These are phyloP conservation scores for Ustilago trichophora DNA, from an alignment of 1,284 basidiomycete genomes.

Conservation along the genomic window DNA sequence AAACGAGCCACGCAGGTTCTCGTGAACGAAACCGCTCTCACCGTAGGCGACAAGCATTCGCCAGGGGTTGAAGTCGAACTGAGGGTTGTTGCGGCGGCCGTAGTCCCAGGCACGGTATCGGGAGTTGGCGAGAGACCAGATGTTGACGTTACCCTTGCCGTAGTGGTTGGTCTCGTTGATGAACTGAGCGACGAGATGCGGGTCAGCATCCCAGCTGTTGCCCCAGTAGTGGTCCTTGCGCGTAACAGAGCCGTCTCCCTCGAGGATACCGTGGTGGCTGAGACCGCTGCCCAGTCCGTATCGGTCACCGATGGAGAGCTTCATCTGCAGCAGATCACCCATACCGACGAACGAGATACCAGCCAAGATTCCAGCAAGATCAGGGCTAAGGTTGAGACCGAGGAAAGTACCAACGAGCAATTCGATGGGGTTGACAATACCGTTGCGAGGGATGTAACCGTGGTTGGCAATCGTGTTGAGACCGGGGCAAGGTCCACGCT, in stretches of 20 bases:
- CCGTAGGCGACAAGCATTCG: constrained; percentile 35
- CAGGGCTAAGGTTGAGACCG: constrained; percentile 57
- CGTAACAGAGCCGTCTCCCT: constrained; percentile 38
- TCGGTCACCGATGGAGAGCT: constrained; percentile 39
- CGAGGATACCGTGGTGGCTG: constrained; percentile 28
- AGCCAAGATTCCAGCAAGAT: constrained; percentile 56
- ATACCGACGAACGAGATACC: constrained; percentile 57
- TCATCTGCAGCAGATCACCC: constrained; percentile 52
- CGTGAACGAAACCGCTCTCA: constrained; percentile 36
- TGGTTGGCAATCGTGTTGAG: constrained; percentile 66
- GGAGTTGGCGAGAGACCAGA: constrained; percentile 24
- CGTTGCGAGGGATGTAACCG: constrained; percentile 47
- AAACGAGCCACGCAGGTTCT: constrained; percentile 29
- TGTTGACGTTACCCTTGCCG: constrained; percentile 24
- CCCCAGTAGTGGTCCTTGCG: constrained; percentile 40
- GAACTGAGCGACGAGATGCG: constrained; percentile 13
- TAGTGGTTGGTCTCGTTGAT: constrained; percentile 40
- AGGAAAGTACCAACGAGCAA: constrained; percentile 41
- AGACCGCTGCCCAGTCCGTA: constrained; percentile 24
- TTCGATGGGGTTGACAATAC: constrained; percentile 58
- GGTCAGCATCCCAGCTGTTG: constrained; percentile 32
- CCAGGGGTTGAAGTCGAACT: constrained; percentile 43
- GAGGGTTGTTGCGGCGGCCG: constrained; percentile 16
- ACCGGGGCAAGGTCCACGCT: constrained; percentile 64
- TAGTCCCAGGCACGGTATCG: constrained; percentile 25